Percentiles rank a stretch among this genome's conserved stretches.
These are phyloP conservation scores for Coprinopsis sp. DNA, from an alignment of 768 basidiomycete genomes.

Conservation along the genomic window DNA sequence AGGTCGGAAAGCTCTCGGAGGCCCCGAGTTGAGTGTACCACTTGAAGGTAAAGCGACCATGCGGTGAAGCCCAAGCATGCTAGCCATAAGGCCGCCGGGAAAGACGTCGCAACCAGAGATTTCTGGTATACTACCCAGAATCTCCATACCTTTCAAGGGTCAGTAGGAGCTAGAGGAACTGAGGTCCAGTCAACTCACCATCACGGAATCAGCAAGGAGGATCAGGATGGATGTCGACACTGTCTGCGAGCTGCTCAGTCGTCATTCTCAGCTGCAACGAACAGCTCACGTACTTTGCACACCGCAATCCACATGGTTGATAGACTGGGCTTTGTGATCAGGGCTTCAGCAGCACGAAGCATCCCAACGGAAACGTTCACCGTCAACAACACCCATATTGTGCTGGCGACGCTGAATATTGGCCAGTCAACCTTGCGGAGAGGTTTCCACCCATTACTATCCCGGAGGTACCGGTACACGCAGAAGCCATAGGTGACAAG, in stretches of 20 bases:
- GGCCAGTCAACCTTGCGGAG: conserved; percentile 6
- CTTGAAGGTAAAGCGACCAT: conserved; percentile 4
- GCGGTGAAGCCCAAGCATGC: conserved; percentile 8
- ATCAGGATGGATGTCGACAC: conserved; percentile 7
- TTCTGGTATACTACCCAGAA: conserved; percentile 17
- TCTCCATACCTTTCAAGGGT: conserved; percentile 12
- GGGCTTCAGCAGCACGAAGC: conserved; percentile 10
- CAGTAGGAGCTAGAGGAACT: not conserved
- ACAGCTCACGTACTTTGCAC: too few species aligned
- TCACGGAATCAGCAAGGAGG: conserved; percentile 12
- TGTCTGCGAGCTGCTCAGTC: conserved; percentile 1
- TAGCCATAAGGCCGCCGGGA: conserved; percentile 16
- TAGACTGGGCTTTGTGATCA: conserved; percentile 1
- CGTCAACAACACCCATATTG: conserved; percentile 10
- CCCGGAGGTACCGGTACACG: conserved; percentile 11
- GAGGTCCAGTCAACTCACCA: conserved; percentile 6
- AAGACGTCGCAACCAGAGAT: conserved; percentile 4
- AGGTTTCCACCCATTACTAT: conserved; percentile 1
- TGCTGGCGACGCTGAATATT: conserved; percentile 10
- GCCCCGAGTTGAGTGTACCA: not conserved
- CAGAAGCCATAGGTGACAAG: conserved; percentile 15
- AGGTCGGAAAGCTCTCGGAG: not conserved
- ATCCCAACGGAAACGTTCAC: conserved; percentile 13
- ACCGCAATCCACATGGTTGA: too few species aligned
- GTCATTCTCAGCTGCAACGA: not conserved